A percentile compares a stretch with the other conserved stretches of the same genome.
phyloP scores from a whole-genome alignment of 495 filamentous ascomycete genomes.

The Viridothelium virens region DNA sequence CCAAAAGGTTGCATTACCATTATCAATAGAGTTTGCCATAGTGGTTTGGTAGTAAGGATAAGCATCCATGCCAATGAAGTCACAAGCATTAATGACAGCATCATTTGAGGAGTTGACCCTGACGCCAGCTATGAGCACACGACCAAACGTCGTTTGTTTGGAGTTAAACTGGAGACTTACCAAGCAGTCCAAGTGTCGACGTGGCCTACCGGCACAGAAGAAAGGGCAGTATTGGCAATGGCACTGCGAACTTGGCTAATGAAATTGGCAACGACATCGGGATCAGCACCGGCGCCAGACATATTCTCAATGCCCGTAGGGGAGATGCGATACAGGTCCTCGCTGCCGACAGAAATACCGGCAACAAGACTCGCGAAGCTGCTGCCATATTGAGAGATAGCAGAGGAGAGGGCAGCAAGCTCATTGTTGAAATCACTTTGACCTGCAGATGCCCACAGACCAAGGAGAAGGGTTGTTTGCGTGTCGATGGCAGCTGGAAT shows the following conservation, averaged over 20 bases:
- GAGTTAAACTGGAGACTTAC: constrained; percentile 21
- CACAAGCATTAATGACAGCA: constrained; percentile 58
- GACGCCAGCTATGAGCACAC: constrained; percentile 14
- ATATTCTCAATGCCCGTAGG: constrained; percentile 45
- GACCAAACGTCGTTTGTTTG: background rate
- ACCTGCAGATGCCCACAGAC: constrained; percentile 69
- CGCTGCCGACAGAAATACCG: constrained; percentile 84
- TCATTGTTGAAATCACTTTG: constrained; percentile 57
- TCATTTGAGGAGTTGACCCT: constrained; percentile 60
- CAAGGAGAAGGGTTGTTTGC: constrained; percentile 64
- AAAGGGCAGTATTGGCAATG: constrained; percentile 52
- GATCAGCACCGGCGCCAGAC: constrained; percentile 51
- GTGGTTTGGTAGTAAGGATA: constrained; percentile 58
- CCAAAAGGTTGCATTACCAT: constrained; percentile 55
- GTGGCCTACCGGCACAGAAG: constrained; percentile 59
- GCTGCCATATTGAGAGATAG: constrained; percentile 55
- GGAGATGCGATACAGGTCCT: constrained; percentile 81
- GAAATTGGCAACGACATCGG: constrained; percentile 53
- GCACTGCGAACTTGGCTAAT: constrained; percentile 55
- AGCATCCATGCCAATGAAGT: constrained; percentile 73
- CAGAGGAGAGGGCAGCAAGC: constrained; percentile 55
- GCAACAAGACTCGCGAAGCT: constrained; percentile 56
- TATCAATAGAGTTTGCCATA: constrained; percentile 55
- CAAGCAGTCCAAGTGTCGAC: constrained; percentile 91
- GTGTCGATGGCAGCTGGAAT: constrained; percentile 74